Evolutionary conservation across 495 filamentous ascomycete genomes (phyloP).

Genomic region (Filosporella fistucella): DNA sequence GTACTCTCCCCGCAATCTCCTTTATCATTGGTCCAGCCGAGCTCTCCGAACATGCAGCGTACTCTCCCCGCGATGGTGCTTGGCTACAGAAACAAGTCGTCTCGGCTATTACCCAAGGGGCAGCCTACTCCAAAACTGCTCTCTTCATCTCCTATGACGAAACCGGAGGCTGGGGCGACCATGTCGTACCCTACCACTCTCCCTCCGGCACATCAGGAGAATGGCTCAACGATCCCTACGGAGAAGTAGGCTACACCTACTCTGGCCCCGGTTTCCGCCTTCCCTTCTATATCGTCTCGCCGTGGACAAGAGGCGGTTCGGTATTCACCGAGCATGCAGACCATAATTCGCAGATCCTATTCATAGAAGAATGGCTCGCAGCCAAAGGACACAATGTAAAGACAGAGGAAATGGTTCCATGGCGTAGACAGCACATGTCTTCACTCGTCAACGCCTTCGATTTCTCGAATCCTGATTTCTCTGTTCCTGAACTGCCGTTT

Average conservation of each 20-base stretch:
- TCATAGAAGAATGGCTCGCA: conserved; percentile 48
- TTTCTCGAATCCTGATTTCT: conserved; percentile 43
- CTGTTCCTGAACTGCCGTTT: conserved; percentile 38
- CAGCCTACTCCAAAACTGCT: conserved; percentile 43
- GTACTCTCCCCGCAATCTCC: conserved; percentile 46
- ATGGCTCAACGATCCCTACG: conserved; percentile 50
- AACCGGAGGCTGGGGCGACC: conserved; percentile 51
- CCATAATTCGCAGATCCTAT: conserved; percentile 54
- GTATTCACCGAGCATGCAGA: conserved; percentile 53
- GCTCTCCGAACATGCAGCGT: conserved; percentile 49
- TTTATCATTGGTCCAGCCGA: conserved; percentile 49
- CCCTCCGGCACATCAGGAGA: conserved; percentile 45
- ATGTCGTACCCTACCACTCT: conserved; percentile 50
- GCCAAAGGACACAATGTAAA: conserved; percentile 43
- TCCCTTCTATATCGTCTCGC: conserved; percentile 52
- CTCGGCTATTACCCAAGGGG: conserved; percentile 43
- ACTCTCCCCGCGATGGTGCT: conserved; percentile 48
- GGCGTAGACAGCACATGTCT: conserved; percentile 52
- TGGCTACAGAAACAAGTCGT: conserved; percentile 53
- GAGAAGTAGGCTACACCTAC: conserved; percentile 40
- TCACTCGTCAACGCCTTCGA: conserved; percentile 49
- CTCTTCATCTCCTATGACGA: conserved; percentile 53
- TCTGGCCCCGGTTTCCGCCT: conserved; percentile 48
- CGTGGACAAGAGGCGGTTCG: conserved; percentile 50
- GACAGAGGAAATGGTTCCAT: conserved; percentile 44